Evolutionary conservation across 78 protist species (phyloP).

Genomic region (Dictyostelium citrinum): DNA sequence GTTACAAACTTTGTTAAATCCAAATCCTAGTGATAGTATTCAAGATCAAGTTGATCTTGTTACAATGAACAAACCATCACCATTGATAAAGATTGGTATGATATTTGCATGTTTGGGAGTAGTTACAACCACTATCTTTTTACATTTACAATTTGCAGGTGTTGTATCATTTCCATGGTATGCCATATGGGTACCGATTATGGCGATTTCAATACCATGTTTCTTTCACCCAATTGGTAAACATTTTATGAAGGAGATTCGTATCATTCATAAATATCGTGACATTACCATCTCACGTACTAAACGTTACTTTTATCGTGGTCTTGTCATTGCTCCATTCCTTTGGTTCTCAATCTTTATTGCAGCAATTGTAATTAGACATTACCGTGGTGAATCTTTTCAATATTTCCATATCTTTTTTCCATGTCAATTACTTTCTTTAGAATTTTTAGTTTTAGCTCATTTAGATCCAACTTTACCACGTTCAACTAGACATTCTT

Average conservation of each 20-base stretch:
- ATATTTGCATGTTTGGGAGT: neutral
- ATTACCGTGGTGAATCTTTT: neutral
- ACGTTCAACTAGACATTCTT: neutral
- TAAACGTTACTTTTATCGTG: neutral
- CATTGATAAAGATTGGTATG: neutral
- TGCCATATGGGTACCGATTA: neutral
- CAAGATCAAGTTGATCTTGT: neutral
- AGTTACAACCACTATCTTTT: neutral
- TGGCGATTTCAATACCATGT: neutral
- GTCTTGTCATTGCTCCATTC: neutral
- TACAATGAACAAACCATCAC: neutral
- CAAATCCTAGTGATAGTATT: neutral
- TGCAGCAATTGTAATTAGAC: neutral
- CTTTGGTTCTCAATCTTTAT: constrained; percentile 1
- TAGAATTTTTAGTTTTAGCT: neutral
- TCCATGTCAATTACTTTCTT: neutral
- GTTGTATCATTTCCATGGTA: neutral
- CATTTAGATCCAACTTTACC: neutral
- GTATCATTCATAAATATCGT: neutral
- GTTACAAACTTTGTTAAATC: neutral
- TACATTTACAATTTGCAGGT: neutral
- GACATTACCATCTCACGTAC: neutral
- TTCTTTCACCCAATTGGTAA: neutral
- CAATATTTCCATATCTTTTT: neutral
- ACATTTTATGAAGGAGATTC: neutral